Conservation (phyloP, 148 eudicot species). For the Vaccinium darrowii region DNA sequence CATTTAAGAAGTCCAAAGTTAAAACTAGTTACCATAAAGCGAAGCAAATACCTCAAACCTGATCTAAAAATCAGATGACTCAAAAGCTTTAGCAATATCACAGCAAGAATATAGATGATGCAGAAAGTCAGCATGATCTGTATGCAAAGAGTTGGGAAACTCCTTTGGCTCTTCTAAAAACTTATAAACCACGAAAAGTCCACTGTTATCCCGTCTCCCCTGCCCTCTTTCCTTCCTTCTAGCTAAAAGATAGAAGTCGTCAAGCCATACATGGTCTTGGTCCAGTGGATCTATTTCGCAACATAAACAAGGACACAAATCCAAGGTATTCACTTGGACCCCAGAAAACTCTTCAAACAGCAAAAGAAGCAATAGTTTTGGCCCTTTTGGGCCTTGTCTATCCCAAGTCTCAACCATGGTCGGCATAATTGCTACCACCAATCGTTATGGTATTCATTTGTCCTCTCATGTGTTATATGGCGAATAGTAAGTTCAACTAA, state of each 20-base stretch:
- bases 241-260: background rate
- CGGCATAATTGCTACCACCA: too few species aligned
- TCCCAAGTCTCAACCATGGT: too few species aligned
- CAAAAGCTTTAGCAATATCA: background rate
- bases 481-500: background rate
- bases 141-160: background rate
- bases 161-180: too few species aligned
- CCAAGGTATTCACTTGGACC: background rate
- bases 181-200: background rate
- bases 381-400: background rate
- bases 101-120: background rate
- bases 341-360: background rate
- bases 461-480: background rate
- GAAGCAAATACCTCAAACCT: background rate
- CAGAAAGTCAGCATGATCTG: background rate
- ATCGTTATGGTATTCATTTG: too few species aligned
- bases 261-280: background rate
- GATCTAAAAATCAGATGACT: background rate
- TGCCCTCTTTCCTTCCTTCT: background rate
- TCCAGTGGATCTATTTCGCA: background rate
- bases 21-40: background rate
- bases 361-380: background rate
- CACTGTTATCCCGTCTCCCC: background rate
- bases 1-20: slow-evolving; percentile 2
- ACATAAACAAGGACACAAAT: background rate